phyloP scores from a whole-genome alignment of 1,139 yeast genomes.

The Saccharomycopsis hybrid region DNA sequence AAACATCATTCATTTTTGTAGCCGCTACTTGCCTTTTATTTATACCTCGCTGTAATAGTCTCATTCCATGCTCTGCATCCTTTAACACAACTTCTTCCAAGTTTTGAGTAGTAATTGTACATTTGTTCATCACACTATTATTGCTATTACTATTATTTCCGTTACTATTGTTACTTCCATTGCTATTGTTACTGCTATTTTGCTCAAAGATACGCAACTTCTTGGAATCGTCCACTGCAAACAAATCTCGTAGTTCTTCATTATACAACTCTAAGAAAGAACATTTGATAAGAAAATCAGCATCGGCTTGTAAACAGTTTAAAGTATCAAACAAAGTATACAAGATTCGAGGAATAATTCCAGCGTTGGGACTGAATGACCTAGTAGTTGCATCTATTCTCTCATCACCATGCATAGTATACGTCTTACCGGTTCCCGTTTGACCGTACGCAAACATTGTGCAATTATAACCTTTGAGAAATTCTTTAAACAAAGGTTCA shows the following conservation, averaged over 20 bases:
- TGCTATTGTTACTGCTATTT: constrained; percentile 10
- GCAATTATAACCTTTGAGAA: constrained; percentile 63
- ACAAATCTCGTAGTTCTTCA: constrained; percentile 61
- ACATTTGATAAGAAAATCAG: constrained; percentile 54
- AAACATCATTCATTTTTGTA: constrained; percentile 73
- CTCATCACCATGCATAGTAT: constrained; percentile 68
- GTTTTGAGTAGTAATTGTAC: constrained; percentile 42
- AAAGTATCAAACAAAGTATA: constrained; percentile 46
- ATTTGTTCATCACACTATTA: constrained; percentile 21
- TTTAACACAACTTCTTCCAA: constrained; percentile 49
- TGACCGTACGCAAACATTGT: constrained; percentile 86
- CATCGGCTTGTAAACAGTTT: constrained; percentile 25
- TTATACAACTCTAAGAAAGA: constrained; percentile 71
- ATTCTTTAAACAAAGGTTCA: constrained; percentile 57
- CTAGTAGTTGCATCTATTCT: constrained; percentile 37
- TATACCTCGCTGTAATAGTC: constrained; percentile 48
- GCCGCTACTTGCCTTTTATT: constrained; percentile 63
- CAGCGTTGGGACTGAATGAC: constrained; percentile 52
- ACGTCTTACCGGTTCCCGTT: constrained; percentile 83
- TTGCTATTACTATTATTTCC: no score
- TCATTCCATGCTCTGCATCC: constrained; percentile 48
- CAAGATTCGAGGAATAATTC: constrained; percentile 63
- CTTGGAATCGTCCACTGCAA: constrained; percentile 34
- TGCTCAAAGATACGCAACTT: constrained; percentile 19
- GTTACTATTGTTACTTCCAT: no score